Evolutionary conservation across 352 stramenopile genomes (phyloP), one percentile per base, ranked within the genome.

Genomic region (Thraustochytrium striatum): DNA sequence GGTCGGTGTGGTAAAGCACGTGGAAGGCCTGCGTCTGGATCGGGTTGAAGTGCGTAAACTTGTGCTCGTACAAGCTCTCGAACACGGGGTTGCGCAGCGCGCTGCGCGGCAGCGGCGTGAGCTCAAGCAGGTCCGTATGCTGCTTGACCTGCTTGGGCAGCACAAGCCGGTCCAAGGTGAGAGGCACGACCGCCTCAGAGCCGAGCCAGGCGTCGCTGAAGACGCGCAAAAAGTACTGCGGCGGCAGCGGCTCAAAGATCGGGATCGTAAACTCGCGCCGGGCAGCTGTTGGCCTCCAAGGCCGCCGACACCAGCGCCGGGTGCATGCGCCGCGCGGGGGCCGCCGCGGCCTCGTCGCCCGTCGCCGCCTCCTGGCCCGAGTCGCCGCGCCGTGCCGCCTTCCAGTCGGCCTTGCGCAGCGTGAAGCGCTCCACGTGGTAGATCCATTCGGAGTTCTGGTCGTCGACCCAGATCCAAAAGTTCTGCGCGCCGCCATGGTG

Each of bases 381-480:
- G 8, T 72, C 53, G 53, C 47, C 47, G 8, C 30, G 25, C 25
- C 69, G 70, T 30, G 70, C 72, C 19, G 69, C 85, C 41, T 89
- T 78, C 57, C 87, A 93, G 7, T 89, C 87, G 32, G 87, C 91
- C 72, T 94, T 88, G 68, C 90, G 87, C 5, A 98, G 82, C 5
- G 93, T 85, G 47, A 93, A 89, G 70, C 93, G 90, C 83, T 98
- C 94, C 19, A 88, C 93, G 84, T 98, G 93, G 78, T 97, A 97
- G 69, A 98, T 96, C 53, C 88, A 89, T 0, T 96, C 91, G 0
- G 88, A 93, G 21, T 89, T 69, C 84, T 87, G 87, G 81, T 99
- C 95, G 88, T 99, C 96, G 13, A 99, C 90, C 96, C 95, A 99
- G 13, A 99, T 84, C 93, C 94, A 99, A 43, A 96, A 98, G 19